phyloP scores from a whole-genome alignment of 176 grass and related monocot species.

The Bothriochloa decipiens region DNA sequence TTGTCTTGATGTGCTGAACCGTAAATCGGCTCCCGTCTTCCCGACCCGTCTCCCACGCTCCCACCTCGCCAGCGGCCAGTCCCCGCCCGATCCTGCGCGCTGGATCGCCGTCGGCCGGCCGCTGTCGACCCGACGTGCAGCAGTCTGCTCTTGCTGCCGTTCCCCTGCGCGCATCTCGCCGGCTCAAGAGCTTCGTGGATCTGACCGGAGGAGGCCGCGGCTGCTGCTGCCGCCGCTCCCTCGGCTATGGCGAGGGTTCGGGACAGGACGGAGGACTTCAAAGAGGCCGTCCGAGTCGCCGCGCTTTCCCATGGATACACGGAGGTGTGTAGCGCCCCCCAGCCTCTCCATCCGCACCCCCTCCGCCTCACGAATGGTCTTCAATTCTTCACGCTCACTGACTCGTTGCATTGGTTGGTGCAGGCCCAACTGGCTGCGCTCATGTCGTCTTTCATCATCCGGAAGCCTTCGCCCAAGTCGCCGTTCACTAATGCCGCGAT shows the following conservation, averaged over 20 bases:
- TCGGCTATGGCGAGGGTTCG: constrained; percentile 72
- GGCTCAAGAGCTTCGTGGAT: constrained; percentile 20
- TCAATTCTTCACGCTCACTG: background rate
- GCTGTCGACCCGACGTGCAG: background rate
- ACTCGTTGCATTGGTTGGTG: background rate
- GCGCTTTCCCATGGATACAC: constrained; percentile 65
- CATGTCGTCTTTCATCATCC: constrained; percentile 91
- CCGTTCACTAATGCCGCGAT: constrained; percentile 79
- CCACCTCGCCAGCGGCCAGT: background rate
- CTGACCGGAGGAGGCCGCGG: constrained; percentile 37
- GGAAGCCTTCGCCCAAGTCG: constrained; percentile 64
- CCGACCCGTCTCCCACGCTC: background rate
- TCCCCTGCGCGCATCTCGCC: background rate
- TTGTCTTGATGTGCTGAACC: background rate
- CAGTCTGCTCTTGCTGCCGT: background rate
- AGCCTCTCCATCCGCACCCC: background rate
- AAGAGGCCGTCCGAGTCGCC: constrained; percentile 64
- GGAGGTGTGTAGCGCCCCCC: constrained; percentile 52
- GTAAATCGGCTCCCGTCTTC: background rate
- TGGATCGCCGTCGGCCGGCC: background rate
- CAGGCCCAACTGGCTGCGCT: constrained; percentile 74
- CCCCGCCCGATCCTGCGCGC: constrained; percentile 35
- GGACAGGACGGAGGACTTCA: constrained; percentile 88
- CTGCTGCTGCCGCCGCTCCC: background rate
- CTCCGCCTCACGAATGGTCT: background rate